These are phyloP conservation scores for Cryptococcus sp. DNA, from an alignment of 1,284 basidiomycete genomes.

Conservation along the genomic window DNA sequence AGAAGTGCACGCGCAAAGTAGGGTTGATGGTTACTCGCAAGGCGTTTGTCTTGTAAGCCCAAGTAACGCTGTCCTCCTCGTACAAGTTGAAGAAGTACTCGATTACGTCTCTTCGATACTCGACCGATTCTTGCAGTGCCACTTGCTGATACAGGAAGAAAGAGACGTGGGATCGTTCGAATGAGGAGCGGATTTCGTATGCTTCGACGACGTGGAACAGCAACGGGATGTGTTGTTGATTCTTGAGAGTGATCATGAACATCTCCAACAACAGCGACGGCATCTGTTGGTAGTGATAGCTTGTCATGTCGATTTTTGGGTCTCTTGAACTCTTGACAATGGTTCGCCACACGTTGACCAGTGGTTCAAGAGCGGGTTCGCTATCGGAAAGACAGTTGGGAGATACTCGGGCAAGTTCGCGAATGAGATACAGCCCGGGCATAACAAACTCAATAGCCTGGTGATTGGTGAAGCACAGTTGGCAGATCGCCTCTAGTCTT, in stretches of 20 bases:
- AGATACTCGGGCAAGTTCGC: constrained; percentile 70
- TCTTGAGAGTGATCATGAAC: constrained; percentile 65
- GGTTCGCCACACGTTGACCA: constrained; percentile 72
- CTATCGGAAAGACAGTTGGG: constrained; percentile 67
- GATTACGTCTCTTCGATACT: constrained; percentile 78
- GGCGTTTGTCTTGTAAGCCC: constrained; percentile 81
- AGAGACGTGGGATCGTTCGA: constrained; percentile 79
- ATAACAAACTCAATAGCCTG: constrained; percentile 61
- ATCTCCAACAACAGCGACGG: constrained; percentile 72
- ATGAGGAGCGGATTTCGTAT: constrained; percentile 76
- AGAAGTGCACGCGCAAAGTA: constrained; percentile 75
- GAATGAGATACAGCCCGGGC: constrained; percentile 72
- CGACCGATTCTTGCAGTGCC: constrained; percentile 60
- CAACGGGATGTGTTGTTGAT: constrained; percentile 77
- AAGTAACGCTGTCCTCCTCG: constrained; percentile 65
- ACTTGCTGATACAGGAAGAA: constrained; percentile 88
- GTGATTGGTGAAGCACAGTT: constrained; percentile 60
- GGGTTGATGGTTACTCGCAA: constrained; percentile 89
- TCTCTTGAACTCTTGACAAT: constrained; percentile 44
- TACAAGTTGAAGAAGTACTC: constrained; percentile 85
- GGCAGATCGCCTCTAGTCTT: constrained; percentile 64
- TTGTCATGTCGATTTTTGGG: constrained; percentile 49
- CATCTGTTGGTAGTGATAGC: constrained; percentile 62
- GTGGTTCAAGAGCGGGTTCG: constrained; percentile 66
- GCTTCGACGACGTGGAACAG: constrained; percentile 85